Base-by-base conservation (phyloP, 1,139 yeast genomes). In the Blastobotrys illinoisensis region DNA sequence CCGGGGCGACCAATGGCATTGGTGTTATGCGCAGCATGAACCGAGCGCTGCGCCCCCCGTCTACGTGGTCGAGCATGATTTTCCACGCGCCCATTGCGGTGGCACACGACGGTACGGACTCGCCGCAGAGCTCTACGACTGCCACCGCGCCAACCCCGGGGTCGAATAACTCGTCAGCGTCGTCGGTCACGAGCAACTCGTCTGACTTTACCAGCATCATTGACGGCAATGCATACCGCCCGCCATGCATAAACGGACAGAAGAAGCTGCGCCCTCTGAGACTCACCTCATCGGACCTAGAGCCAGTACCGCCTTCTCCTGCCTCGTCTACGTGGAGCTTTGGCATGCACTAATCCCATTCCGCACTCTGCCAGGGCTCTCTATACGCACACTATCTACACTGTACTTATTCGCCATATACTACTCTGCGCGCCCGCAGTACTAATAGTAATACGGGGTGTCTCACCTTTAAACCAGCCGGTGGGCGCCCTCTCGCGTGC, bases 181-280 rank as follows among this genome's bases (percentile, higher is more conserved):
- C 53, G n/a, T 54, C 56, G 11, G 26, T 47, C 16, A 44, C 26
- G 7, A 20, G 24, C 23, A 14, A 19, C 24, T 44, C 24, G 23
- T 44, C 46, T 3, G 40, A 32, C 40, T 32, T 32, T 11, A 23
- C 49, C 14, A 23, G 9, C 11, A 13, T 36, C 19, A 44, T 21
- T 13, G 48, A 28, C 26, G 44, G 44, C 47, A 28, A 43, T 16
- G 44, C 53, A 36, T 54, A 46, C 16, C 36, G 46, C 26, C 53
- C 58, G 14, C 56, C 60, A 2, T 36, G 55, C 9, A 54, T 58
- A 3, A 55, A 56, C 49, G 55, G 61, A 36, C 64, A 61, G 52
- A 59, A 59, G 46, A 54, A 53, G 21, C 55, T 61, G 43, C 55
- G 61, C 36, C 64, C 64, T 26, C 51, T 61, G 32, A 52, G 55